Conservation (phyloP, 495 filamentous ascomycete species). For the Annulohypoxylon nitens region DNA sequence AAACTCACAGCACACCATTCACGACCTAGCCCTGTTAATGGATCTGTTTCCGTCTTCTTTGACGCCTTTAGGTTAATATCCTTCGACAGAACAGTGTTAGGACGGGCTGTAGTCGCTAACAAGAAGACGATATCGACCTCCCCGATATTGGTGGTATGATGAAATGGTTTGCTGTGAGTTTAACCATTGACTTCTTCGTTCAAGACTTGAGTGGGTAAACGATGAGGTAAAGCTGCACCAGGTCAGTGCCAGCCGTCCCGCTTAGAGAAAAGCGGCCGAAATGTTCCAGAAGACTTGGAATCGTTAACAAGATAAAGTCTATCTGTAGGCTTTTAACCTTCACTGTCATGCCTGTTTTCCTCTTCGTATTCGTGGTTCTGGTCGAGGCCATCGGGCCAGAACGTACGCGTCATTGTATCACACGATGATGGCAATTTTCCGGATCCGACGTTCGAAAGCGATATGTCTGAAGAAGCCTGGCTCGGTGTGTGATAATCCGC, state of each 20-base stretch:
- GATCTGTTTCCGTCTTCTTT: neutral
- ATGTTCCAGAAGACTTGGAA: neutral
- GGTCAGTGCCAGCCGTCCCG: neutral
- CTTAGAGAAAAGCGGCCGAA: neutral
- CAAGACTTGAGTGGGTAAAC: too few species aligned
- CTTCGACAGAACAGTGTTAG: too few species aligned
- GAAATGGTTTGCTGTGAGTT: too few species aligned
- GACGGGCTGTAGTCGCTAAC: too few species aligned
- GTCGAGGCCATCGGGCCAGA: slow-evolving; percentile 34
- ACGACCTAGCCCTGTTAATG: neutral
- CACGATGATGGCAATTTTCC: slow-evolving; percentile 47
- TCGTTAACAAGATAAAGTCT: neutral
- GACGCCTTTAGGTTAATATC: neutral
- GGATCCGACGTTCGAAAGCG: slow-evolving; percentile 25
- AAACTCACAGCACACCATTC: slow-evolving; percentile 13
- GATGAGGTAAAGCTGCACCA: neutral
- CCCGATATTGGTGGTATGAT: too few species aligned
- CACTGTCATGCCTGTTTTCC: slow-evolving; percentile 1
- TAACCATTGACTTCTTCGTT: too few species aligned
- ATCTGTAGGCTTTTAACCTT: neutral
- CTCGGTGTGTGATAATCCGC: slow-evolving; percentile 34
- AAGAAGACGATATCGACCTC: too few species aligned
- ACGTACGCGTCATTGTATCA: slow-evolving; percentile 41
- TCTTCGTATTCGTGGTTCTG: neutral
- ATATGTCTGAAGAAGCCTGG: slow-evolving; percentile 46